phyloP scores from a whole-genome alignment of 257 asterid genomes.

The Solanum lycopersicoides region DNA sequence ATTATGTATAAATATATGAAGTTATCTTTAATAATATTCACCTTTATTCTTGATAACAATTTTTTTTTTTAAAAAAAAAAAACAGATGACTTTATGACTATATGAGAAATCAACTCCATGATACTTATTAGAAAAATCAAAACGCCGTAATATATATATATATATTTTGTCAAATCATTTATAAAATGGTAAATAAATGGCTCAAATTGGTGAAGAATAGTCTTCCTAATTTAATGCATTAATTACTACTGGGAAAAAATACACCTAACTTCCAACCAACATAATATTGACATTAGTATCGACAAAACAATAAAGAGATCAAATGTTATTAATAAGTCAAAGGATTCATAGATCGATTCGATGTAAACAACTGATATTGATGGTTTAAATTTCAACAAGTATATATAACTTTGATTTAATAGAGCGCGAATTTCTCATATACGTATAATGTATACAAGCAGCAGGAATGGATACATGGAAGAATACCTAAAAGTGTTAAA shows the following conservation, averaged over 20 bases:
- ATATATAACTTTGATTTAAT: too few relatives aligned
- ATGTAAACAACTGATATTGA: background rate
- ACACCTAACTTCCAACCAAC: background rate
- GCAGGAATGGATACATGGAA: background rate
- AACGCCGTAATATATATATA: background rate
- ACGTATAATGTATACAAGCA: background rate
- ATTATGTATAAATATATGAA: too few relatives aligned
- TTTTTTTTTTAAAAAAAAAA: background rate
- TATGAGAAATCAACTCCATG: background rate
- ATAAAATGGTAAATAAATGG: background rate
- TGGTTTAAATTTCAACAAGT: background rate
- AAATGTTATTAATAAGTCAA: background rate
- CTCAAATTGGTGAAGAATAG: background rate
- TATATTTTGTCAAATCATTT: background rate
- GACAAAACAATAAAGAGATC: background rate
- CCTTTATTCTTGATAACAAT: too few relatives aligned
- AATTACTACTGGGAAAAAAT: background rate
- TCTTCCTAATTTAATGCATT: background rate
- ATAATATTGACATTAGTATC: background rate
- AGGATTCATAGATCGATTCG: background rate
- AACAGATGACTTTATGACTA: background rate
- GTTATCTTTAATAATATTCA: too few relatives aligned
- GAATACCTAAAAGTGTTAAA: too few relatives aligned
- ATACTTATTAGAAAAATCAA: accelerated
- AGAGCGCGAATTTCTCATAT: background rate